Conservation (phyloP, 768 basidiomycete species). For the Leucocoprinus sp. region DNA sequence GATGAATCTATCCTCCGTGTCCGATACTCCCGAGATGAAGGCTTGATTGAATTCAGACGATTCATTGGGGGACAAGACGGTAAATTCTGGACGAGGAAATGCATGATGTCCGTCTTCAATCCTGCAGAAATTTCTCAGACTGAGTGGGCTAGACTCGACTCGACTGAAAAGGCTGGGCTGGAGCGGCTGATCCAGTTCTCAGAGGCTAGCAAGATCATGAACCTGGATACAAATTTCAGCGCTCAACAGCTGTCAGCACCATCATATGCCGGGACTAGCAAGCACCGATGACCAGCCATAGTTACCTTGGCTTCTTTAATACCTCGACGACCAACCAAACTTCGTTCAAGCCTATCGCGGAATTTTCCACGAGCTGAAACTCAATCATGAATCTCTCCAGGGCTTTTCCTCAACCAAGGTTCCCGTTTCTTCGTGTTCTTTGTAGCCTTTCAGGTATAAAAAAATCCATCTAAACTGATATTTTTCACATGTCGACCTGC, state of each 20-base stretch:
- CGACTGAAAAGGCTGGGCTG: conserved; percentile 21
- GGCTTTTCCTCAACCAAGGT: not conserved
- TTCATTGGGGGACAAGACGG: conserved; percentile 28
- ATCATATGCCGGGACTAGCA: not conserved
- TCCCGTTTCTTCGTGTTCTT: not conserved
- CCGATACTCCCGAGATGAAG: conserved; percentile 27
- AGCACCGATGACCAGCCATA: not conserved
- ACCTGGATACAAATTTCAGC: not conserved
- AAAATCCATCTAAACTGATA: not conserved
- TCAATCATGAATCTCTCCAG: not conserved
- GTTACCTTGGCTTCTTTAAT: not conserved
- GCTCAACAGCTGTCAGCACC: not conserved
- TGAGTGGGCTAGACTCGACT: conserved; percentile 15
- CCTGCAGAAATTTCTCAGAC: not conserved
- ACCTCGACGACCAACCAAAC: conserved; percentile 2
- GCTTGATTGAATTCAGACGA: conserved; percentile 23
- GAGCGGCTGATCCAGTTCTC: conserved; percentile 19
- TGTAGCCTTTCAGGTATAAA: not conserved
- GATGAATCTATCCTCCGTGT: conserved; percentile 23
- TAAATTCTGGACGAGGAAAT: conserved; percentile 22
- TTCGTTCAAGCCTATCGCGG: not conserved
- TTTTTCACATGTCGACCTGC: not conserved
- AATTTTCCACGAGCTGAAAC: not conserved
- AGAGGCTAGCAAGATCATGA: conserved; percentile 18
- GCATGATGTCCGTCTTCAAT: conserved; percentile 4